Base-by-base conservation (phyloP, 1,284 basidiomycete species). In the Sporisorium sorghi region DNA sequence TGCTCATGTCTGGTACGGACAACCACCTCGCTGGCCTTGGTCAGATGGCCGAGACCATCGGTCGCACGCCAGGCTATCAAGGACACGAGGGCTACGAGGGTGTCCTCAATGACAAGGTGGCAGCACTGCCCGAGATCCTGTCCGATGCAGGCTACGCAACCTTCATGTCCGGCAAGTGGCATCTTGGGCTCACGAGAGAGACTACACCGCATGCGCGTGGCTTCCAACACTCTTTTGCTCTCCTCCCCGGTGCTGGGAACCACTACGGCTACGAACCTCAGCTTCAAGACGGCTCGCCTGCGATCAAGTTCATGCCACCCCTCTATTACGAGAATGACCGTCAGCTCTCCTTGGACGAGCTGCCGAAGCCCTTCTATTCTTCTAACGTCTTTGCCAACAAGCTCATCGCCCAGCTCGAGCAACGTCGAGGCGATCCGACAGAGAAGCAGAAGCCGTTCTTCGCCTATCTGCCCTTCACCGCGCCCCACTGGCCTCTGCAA, bases 41-140 rank as follows among this genome's bases (percentile, higher is more conserved):
- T 19, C 80, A 82, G 57, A 82, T 82, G 78, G 80, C 80, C 17
- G 81, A 83, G 58, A 81, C 77, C 2, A 80, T 79, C 49, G 26
- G 32, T 17, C 63, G 76, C 11, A 67, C 66, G 26, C 53, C 60
- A 12, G 72, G 68, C 52, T 82, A 74, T 46, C 76, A 78, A 43
- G 75, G 70, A 4, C 55, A 73, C 33, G 56, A 53, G 12, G 80
- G 80, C 2, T 83, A 81, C 58, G 81, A 83, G 52, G 75, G 75
- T 21, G 64, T 77, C 23, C 63, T 77, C 24, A 77, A 77, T 51
- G 50, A 63, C 15, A 44, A 43, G 12, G 79, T 83, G 24, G 82
- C 79, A 2, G 79, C 83, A 19, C 57, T 84, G 14, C 83, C 82
- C 14, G 82, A 82, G 46, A 76, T 83, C 35, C 43, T 84, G n/a